Evolutionary conservation across 345 rosid genomes (phyloP).

Genomic region (Populus tremula): DNA sequence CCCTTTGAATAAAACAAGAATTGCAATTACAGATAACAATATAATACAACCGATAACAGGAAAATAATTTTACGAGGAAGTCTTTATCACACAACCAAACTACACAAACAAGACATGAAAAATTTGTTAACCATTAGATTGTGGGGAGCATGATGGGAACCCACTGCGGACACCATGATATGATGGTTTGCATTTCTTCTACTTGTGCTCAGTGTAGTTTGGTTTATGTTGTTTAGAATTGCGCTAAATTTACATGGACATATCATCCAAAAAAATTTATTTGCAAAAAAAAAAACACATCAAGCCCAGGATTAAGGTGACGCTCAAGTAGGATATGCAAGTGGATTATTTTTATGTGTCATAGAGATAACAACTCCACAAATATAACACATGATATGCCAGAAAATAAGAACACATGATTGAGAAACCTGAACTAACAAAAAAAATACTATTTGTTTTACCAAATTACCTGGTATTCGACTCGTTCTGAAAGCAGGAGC

Average conservation of each 20-base stretch:
- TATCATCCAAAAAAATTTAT: background rate
- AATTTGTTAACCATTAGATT: background rate
- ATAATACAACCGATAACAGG: background rate
- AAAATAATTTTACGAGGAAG: background rate
- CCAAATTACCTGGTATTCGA: conserved; percentile 81
- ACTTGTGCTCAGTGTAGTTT: background rate
- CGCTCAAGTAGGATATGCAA: background rate
- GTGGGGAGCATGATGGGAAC: background rate
- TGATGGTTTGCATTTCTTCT: background rate
- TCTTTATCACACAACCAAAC: background rate
- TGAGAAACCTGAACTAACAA: background rate
- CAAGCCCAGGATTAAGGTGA: background rate
- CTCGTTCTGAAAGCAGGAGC: conserved; percentile 71
- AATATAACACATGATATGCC: too few species aligned
- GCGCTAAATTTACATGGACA: background rate
- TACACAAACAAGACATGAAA: background rate
- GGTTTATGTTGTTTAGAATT: background rate
- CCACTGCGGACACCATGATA: background rate
- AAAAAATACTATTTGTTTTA: too few species aligned
- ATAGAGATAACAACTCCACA: background rate
- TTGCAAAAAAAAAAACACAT: background rate
- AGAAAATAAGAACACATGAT: background rate
- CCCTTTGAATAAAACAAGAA: background rate
- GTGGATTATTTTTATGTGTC: background rate
- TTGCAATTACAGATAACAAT: background rate